Percentiles rank a stretch among this genome's conserved stretches.
These are phyloP conservation scores for Blastocystis hominis DNA, from an alignment of 352 stramenopile genomes.

Conservation along the genomic window DNA sequence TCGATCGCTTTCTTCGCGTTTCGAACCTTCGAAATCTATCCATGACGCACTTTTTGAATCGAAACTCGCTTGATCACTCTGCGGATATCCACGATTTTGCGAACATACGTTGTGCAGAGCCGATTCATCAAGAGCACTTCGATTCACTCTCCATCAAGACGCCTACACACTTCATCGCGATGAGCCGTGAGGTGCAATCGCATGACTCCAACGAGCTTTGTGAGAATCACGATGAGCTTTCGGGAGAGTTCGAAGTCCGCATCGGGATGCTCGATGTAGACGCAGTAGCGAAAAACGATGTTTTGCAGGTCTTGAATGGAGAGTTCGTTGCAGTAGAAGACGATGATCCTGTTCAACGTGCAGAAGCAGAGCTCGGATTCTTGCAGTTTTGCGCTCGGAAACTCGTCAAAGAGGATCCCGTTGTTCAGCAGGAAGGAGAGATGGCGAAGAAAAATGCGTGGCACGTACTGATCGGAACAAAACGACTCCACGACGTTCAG, in stretches of 20 bases:
- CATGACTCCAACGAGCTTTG: neutral
- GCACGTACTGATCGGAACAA: neutral
- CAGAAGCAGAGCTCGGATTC: neutral
- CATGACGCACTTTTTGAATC: neutral
- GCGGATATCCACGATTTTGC: slow-evolving; percentile 19
- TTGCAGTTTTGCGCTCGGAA: neutral
- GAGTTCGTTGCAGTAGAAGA: neutral
- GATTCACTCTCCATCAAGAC: neutral
- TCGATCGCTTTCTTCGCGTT: neutral
- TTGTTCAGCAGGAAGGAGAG: slow-evolving; percentile 18
- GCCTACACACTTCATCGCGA: neutral
- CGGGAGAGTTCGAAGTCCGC: neutral
- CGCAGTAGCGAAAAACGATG: neutral
- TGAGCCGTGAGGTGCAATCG: neutral
- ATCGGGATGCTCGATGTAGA: slow-evolving; percentile 7
- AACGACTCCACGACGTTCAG: neutral
- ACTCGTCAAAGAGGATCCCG: slow-evolving; percentile 30
- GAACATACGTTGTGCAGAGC: neutral
- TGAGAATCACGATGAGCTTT: neutral
- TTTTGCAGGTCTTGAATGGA: neutral
- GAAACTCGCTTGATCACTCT: neutral
- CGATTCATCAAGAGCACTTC: neutral
- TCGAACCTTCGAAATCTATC: neutral
- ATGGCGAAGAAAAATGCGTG: neutral
- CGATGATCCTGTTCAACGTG: neutral